Evolutionary conservation across 805 yeast genomes (phyloP), one percentile per base, ranked within the genome.

Genomic region (Wilhelminamyces savonicus): DNA sequence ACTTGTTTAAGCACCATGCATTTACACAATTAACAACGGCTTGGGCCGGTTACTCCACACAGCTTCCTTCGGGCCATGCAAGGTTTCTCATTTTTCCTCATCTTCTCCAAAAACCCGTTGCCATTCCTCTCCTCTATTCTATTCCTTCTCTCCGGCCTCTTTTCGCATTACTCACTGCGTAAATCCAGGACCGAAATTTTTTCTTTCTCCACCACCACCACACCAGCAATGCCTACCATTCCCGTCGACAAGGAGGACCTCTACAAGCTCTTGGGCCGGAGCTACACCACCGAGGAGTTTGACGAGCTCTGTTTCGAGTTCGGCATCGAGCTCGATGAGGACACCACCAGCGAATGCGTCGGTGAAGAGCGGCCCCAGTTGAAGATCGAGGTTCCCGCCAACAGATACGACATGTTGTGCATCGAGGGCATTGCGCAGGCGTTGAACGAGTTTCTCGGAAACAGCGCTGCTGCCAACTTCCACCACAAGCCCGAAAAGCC

Each of bases 401-500:
- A 92, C 66, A 82, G 99, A 70, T 94, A 92, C 54, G 99, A 92
- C 58, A 78, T 92, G 88, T 76, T 92, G 43, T 94, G 98, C 69
- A 82, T 87, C 46, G 99, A 92, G 63, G 99, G 99, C 53, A 87
- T 92, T 59, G 87, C 97, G 1, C 94, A 86, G 53, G 90, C 97
- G 1, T 68, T 92, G 53, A 87, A 87, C 50, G 94, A 88, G 55
- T 92, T 84, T 53, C 69, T 90, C 47, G 95, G 94, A 21, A 76
- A 74, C 36, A 46, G 57, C 5, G 53, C 61, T 27, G 66, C 82
- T 24, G 96, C 98, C 29, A 57, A 62, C 18, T 90, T 73, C 69
- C 74, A 62, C 30, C 66, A 83, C 36, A 60, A 70, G 23, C 76
- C 79, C 27, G 71, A 77, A 23, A 68, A 65, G 24, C 86, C 94